Conservation (phyloP, 208 protist genomes). For the Novymonas esmeraldas region DNA sequence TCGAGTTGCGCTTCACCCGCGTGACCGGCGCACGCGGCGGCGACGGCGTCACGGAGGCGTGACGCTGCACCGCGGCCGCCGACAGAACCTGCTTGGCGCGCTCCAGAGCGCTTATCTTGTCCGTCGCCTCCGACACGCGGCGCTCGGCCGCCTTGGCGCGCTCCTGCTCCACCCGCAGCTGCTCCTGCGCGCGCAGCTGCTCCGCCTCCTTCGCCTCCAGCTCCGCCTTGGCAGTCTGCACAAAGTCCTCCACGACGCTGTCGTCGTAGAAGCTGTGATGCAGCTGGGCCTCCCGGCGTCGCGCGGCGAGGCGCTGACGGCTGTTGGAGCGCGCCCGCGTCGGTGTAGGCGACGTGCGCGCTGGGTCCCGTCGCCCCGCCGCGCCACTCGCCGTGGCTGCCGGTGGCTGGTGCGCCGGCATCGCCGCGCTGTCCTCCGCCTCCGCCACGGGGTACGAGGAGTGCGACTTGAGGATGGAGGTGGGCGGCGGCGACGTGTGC, state of each 20-base stretch:
- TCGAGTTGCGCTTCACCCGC: slow-evolving; percentile 30
- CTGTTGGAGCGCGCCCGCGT: slow-evolving; percentile 69
- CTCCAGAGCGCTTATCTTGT: slow-evolving; percentile 67
- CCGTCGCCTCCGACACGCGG: slow-evolving; percentile 41
- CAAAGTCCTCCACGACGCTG: slow-evolving; percentile 89
- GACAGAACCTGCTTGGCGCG: slow-evolving; percentile 78
- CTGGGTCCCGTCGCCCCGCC: slow-evolving; percentile 5
- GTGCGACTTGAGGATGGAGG: slow-evolving; percentile 54
- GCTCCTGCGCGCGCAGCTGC: slow-evolving; percentile 25
- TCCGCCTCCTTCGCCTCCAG: slow-evolving; percentile 45
- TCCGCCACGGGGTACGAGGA: slow-evolving; percentile 33
- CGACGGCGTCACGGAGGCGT: slow-evolving; percentile 48
- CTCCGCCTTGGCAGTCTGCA: slow-evolving; percentile 50
- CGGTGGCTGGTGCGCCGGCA: slow-evolving; percentile 10
- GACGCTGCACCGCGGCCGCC: slow-evolving; percentile 50
- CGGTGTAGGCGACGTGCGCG: slow-evolving; percentile 33
- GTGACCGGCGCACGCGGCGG: slow-evolving; percentile 26
- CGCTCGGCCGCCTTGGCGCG: slow-evolving; percentile 45
- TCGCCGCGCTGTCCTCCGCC: slow-evolving; percentile 21
- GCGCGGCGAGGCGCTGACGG: slow-evolving; percentile 75
- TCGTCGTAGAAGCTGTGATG: slow-evolving; percentile 91
- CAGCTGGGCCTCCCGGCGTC: slow-evolving; percentile 75
- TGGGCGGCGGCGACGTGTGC: slow-evolving; percentile 45
- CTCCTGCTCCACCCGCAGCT: slow-evolving; percentile 31
- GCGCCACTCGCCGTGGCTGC: slow-evolving; percentile 13